Evolutionary conservation across 2,329 filamentous ascomycete genomes (phyloP).

Genomic region (Karstenula rhodostoma): DNA sequence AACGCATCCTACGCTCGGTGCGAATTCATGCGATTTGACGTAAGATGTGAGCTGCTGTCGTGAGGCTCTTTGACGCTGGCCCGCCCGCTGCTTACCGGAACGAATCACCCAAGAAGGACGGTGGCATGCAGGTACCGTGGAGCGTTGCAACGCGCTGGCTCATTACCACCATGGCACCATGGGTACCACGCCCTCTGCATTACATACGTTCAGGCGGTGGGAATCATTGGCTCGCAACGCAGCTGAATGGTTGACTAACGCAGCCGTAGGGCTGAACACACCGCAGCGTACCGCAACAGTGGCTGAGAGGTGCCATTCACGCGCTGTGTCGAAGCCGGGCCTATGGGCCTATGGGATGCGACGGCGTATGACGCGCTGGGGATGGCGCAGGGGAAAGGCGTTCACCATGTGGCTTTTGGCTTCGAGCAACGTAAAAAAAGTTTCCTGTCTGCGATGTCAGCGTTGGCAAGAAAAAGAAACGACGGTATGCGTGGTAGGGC

Average conservation of each 20-base stretch:
- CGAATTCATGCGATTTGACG: not conserved
- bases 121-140: not conserved
- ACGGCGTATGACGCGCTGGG: constrained; percentile 4
- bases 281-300: not conserved
- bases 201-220: constrained; percentile 1
- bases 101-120: not conserved
- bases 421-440: constrained; percentile 3
- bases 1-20: not conserved
- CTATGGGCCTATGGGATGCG: constrained; percentile 1
- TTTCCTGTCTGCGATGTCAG: not conserved
- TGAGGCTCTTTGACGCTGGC: not conserved
- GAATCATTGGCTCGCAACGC: not conserved
- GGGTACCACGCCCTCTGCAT: not conserved
- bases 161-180: not conserved
- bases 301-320: not conserved
- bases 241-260: constrained; percentile 6
- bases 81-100: not conserved
- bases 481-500: not conserved
- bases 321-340: constrained; percentile 1
- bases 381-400: not conserved
- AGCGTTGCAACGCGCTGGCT: not conserved
- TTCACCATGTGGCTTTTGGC: not conserved
- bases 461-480: not conserved
- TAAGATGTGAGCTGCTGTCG: not conserved
- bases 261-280: constrained; percentile 1